A percentile compares a stretch with the other conserved stretches of the same genome.
These are phyloP conservation scores for Phialophora tarda DNA, from an alignment of 2,329 filamentous ascomycete genomes.

Conservation along the genomic window DNA sequence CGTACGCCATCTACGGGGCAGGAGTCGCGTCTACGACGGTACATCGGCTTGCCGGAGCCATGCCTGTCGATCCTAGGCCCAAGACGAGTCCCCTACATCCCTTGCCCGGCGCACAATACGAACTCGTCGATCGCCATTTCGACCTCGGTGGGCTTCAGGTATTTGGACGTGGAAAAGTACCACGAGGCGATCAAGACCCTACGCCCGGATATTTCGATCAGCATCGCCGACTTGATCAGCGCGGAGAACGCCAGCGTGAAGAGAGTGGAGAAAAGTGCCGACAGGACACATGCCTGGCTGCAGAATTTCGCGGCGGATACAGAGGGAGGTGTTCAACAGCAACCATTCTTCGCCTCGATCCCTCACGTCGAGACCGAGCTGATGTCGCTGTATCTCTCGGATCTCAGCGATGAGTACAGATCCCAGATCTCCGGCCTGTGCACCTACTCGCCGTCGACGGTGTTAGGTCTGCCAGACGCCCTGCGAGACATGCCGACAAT, in stretches of 20 bases:
- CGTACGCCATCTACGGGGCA: slow-evolving; percentile 52
- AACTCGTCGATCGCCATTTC: slow-evolving; percentile 74
- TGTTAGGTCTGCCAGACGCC: slow-evolving; percentile 68
- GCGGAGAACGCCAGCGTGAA: slow-evolving; percentile 68
- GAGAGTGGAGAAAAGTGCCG: slow-evolving; percentile 79
- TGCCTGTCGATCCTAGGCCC: slow-evolving; percentile 75
- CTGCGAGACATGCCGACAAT: slow-evolving; percentile 72
- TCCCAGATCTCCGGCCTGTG: slow-evolving; percentile 71
- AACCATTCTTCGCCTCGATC: slow-evolving; percentile 69
- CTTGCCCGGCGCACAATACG: slow-evolving; percentile 71
- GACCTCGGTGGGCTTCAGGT: slow-evolving; percentile 84
- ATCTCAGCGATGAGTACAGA: slow-evolving; percentile 68
- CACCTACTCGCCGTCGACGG: slow-evolving; percentile 74
- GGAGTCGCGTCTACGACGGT: slow-evolving; percentile 70
- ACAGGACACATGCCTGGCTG: slow-evolving; percentile 83
- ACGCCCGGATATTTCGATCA: slow-evolving; percentile 79
- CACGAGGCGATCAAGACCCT: slow-evolving; percentile 67
- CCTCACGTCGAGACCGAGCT: slow-evolving; percentile 75
- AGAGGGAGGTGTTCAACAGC: background rate
- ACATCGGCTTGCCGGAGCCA: slow-evolving; percentile 72
- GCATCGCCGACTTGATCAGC: slow-evolving; percentile 74
- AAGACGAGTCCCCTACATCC: slow-evolving; percentile 76
- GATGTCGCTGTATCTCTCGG: slow-evolving; percentile 80
- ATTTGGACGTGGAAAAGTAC: slow-evolving; percentile 73
- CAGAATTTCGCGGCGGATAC: slow-evolving; percentile 58